Conservation (phyloP, 495 filamentous ascomycete species). For the Aspergillus affinis region DNA sequence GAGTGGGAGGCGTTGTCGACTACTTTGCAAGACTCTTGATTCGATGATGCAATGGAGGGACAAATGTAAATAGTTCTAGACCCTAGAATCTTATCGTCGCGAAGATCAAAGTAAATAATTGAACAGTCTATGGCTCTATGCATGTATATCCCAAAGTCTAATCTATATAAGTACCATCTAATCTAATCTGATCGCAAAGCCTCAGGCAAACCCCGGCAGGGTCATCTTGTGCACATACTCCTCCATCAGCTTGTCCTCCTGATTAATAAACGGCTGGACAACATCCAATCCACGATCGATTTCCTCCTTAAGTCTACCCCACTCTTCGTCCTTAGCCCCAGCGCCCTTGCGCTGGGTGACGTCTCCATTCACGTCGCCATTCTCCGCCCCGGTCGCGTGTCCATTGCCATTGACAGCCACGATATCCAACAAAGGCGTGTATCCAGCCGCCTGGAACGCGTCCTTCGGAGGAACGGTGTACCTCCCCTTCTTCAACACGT, state of each 20-base stretch:
- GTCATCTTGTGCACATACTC: constrained; percentile 26
- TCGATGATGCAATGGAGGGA: background rate
- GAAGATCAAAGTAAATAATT: background rate
- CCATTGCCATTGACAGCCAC: constrained; percentile 8
- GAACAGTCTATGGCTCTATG: background rate
- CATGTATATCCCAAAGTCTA: constrained; percentile 1
- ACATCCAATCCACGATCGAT: constrained; percentile 43
- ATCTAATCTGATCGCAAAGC: constrained; percentile 4
- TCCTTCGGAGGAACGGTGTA: constrained; percentile 75
- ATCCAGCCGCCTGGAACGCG: constrained; percentile 58
- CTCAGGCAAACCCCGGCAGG: constrained; percentile 16
- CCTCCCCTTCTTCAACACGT: constrained; percentile 78
- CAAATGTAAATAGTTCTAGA: background rate
- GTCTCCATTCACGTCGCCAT: constrained; percentile 10
- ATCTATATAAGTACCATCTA: background rate
- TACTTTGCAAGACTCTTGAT: background rate
- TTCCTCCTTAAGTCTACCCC: constrained; percentile 46
- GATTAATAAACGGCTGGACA: constrained; percentile 39
- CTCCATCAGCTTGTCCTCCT: constrained; percentile 39
- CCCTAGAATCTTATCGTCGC: no score
- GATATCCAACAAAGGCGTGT: constrained; percentile 42
- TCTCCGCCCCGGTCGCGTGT: constrained; percentile 12
- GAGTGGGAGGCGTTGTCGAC: constrained; percentile 10
- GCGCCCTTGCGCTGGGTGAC: constrained; percentile 12
- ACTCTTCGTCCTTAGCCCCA: constrained; percentile 18